Conservation (phyloP, 2,329 filamentous ascomycete species). For the Emergomyces orientalis region DNA sequence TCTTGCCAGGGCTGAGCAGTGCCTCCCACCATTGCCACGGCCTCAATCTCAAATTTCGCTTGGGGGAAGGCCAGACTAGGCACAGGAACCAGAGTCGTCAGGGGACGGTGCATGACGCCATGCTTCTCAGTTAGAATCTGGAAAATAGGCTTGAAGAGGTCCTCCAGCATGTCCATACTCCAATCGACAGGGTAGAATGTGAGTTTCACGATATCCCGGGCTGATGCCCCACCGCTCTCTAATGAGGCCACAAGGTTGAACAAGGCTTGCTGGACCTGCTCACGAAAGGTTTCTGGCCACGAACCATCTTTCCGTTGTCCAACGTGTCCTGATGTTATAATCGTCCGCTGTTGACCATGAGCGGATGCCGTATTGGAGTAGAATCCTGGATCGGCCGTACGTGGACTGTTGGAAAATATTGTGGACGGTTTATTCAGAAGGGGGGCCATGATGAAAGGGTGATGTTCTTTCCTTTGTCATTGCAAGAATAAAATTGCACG, state of each 20-base stretch:
- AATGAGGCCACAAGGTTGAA: neutral
- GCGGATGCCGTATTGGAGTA: neutral
- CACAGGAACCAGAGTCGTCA: constrained; percentile 38
- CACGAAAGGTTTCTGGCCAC: neutral
- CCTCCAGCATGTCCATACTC: neutral
- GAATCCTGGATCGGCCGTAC: neutral
- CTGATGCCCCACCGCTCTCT: neutral
- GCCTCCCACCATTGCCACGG: constrained; percentile 20
- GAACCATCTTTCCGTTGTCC: neutral
- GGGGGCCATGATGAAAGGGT: neutral
- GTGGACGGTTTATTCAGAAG: neutral
- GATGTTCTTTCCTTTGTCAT: neutral
- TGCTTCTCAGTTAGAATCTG: constrained; percentile 19
- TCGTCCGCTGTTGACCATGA: neutral
- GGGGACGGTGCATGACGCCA: constrained; percentile 33
- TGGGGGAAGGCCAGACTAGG: constrained; percentile 30
- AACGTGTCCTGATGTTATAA: neutral
- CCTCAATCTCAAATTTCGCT: constrained; percentile 40
- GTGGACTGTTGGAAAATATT: neutral
- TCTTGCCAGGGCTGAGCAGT: constrained; percentile 7
- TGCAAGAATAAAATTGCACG: neutral
- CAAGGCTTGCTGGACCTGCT: neutral
- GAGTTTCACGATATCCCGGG: neutral
- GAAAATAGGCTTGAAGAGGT: neutral
- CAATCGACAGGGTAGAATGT: neutral